A percentile compares a stretch with the other conserved stretches of the same genome.
Evolutionary conservation across 108 stramenopile genomes (phyloP).

Genomic region (Skeletonema marinoi): DNA sequence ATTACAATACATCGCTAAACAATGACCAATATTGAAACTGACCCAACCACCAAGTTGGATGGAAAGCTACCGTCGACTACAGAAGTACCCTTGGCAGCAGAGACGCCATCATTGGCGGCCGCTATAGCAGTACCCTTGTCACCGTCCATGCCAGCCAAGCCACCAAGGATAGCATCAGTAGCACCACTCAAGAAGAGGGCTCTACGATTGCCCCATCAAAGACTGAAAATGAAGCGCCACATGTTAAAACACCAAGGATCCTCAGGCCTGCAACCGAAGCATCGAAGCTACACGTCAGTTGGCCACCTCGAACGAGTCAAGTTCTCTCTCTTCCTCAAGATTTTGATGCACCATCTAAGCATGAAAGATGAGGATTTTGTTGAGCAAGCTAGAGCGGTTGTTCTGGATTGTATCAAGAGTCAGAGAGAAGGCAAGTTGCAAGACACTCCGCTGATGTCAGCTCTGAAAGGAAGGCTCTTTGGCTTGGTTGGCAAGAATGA

Average conservation of each 20-base stretch:
- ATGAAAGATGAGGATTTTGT: slow-evolving; percentile 12
- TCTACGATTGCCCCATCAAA: neutral
- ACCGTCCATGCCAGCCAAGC: neutral
- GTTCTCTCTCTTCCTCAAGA: slow-evolving; percentile 28
- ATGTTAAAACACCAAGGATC: slow-evolving; percentile 1
- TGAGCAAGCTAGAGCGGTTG: slow-evolving; percentile 16
- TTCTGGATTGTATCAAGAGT: slow-evolving; percentile 23
- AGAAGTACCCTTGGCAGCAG: neutral
- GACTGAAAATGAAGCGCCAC: neutral
- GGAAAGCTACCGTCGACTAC: neutral
- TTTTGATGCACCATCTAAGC: slow-evolving; percentile 15
- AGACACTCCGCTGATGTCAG: slow-evolving; percentile 33
- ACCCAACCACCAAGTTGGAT: neutral
- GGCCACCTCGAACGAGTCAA: slow-evolving; percentile 23
- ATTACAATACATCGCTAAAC: neutral
- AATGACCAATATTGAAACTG: neutral
- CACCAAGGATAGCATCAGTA: neutral
- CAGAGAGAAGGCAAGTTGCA: slow-evolving; percentile 27
- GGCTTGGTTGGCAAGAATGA: slow-evolving; percentile 20
- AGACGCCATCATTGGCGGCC: neutral
- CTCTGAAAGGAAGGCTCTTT: slow-evolving; percentile 25
- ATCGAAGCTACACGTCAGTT: slow-evolving; percentile 5
- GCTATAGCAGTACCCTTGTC: neutral
- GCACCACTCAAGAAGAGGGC: neutral
- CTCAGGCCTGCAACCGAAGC: neutral